These are phyloP conservation scores for Grosmannia huntii DNA, from an alignment of 2,329 filamentous ascomycete species.

Conservation along the genomic window DNA sequence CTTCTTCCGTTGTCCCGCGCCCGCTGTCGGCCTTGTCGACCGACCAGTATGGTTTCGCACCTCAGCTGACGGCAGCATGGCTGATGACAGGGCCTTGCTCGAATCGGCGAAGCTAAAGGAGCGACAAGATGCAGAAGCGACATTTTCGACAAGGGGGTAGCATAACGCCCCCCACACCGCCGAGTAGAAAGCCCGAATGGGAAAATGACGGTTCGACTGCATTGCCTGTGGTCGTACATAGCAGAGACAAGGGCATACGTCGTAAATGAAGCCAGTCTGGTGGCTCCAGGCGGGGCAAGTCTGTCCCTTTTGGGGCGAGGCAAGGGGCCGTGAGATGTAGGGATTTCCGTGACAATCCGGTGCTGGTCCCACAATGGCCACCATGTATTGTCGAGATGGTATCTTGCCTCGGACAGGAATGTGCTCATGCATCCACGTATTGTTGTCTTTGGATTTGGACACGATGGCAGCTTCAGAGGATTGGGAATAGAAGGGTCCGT, in stretches of 20 bases:
- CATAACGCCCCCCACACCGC: not conserved
- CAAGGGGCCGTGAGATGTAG: not conserved
- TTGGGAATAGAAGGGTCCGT: not conserved
- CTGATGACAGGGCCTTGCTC: too few species aligned
- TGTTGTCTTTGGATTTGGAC: not conserved
- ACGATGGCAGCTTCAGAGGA: not conserved
- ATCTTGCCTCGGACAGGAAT: not conserved
- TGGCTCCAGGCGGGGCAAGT: not conserved
- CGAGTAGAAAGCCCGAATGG: not conserved
- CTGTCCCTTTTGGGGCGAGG: not conserved
- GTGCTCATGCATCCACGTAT: not conserved
- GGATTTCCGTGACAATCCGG: not conserved
- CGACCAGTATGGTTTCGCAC: too few species aligned
- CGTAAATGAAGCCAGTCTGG: not conserved
- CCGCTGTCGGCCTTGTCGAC: too few species aligned
- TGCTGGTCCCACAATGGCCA: not conserved
- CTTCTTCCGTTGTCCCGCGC: not conserved
- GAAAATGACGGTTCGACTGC: not conserved
- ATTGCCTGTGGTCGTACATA: not conserved
- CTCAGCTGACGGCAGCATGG: too few species aligned
- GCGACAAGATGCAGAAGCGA: too few species aligned
- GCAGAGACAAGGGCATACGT: not conserved
- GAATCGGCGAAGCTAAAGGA: too few species aligned
- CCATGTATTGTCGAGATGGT: not conserved
- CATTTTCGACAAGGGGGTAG: too few species aligned